These are phyloP conservation scores for Candida chilensis DNA, from an alignment of 805 yeast genomes.

Conservation along the genomic window DNA sequence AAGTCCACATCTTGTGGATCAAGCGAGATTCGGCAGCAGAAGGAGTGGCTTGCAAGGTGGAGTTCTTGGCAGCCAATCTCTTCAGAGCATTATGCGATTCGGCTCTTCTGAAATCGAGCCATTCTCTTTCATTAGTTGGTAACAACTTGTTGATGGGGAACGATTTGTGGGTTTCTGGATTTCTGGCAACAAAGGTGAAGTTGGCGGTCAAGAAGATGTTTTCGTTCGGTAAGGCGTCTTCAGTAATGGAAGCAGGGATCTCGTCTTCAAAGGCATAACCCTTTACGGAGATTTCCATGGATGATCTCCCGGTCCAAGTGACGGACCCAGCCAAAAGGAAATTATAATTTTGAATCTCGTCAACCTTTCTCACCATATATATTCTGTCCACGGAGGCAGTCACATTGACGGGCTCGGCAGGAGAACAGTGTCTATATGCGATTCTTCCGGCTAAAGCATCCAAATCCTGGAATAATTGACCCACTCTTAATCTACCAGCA, in stretches of 20 bases:
- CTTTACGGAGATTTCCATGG: conserved; percentile 90
- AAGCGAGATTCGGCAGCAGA: conserved; percentile 59
- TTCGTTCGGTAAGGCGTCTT: conserved; percentile 48
- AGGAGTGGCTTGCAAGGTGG: conserved; percentile 53
- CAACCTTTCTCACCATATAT: conserved; percentile 77
- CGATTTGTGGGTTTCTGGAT: conserved; percentile 85
- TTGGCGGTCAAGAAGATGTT: conserved; percentile 80
- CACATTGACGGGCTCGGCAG: conserved; percentile 92
- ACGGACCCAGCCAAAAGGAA: conserved; percentile 85
- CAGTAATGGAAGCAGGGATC: conserved; percentile 43
- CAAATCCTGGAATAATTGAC: conserved; percentile 88
- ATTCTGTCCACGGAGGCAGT: conserved; percentile 93
- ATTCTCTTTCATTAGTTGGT: conserved; percentile 67
- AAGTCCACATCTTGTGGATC: conserved; percentile 70
- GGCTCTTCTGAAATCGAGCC: conserved; percentile 80
- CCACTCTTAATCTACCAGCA: conserved; percentile 84
- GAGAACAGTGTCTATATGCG: conserved; percentile 88
- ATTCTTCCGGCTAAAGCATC: conserved; percentile 93
- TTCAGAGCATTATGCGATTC: conserved; percentile 85
- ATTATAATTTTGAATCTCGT: conserved; percentile 65
- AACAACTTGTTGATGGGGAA: conserved; percentile 77
- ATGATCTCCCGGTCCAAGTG: conserved; percentile 90
- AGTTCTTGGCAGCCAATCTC: conserved; percentile 64
- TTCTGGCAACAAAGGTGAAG: conserved; percentile 92
- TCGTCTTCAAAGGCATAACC: conserved; percentile 68